Evolutionary conservation across 1,139 yeast species (phyloP).

Genomic region (Protomyces pachydermus): DNA sequence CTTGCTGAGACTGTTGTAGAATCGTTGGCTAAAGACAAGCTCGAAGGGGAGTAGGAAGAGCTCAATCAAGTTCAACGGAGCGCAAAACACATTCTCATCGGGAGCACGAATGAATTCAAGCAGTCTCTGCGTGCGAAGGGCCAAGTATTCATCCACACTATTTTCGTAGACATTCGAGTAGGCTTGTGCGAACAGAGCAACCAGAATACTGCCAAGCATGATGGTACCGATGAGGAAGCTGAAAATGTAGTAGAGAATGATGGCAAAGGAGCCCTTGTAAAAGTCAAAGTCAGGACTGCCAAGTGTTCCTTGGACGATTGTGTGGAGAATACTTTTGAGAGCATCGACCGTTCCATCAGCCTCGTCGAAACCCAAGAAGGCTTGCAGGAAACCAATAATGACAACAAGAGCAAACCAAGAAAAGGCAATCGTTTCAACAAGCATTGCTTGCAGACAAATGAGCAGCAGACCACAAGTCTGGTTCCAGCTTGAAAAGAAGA

Average conservation of each 20-base stretch:
- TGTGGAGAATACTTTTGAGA: conserved; percentile 57
- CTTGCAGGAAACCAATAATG: conserved; percentile 76
- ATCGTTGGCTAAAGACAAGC: conserved; percentile 41
- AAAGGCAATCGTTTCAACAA: conserved; percentile 77
- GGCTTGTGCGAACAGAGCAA: conserved; percentile 82
- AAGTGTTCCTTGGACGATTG: conserved; percentile 64
- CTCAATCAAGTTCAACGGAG: conserved; percentile 77
- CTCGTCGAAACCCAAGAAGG: conserved; percentile 78
- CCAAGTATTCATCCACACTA: conserved; percentile 79
- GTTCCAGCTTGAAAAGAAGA: conserved; percentile 46
- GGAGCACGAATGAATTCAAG: conserved; percentile 82
- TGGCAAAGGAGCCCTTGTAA: conserved; percentile 68
- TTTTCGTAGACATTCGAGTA: conserved; percentile 75
- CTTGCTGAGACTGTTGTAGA: conserved; percentile 44
- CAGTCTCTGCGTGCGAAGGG: conserved; percentile 78
- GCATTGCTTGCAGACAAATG: conserved; percentile 76
- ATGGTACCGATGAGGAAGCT: conserved; percentile 69
- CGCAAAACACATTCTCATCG: conserved; percentile 76
- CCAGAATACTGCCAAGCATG: conserved; percentile 39
- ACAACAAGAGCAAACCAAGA: conserved; percentile 68
- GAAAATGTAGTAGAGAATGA: conserved; percentile 67
- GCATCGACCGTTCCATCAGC: conserved; percentile 81
- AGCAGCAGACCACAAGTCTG: conserved; percentile 71
- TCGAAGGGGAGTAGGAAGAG: conserved; percentile 46
- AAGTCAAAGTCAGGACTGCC: conserved; percentile 69